Base-by-base conservation (phyloP, 2,329 filamentous ascomycete species). In the Aureobasidium pullulans region DNA sequence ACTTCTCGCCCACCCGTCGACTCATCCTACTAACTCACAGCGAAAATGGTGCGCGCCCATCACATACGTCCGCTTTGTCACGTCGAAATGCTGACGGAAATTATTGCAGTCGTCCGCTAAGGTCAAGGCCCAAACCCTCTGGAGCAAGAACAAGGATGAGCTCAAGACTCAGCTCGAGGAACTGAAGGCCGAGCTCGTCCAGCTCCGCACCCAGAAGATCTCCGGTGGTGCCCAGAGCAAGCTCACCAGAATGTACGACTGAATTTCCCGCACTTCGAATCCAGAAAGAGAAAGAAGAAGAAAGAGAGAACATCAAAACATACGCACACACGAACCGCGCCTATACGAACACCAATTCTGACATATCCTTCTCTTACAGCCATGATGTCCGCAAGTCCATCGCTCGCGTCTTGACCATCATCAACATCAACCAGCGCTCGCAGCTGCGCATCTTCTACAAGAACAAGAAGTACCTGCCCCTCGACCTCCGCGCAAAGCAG, bases 321-420 rank as follows among this genome's bases (percentile, higher is more conserved):
- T n/a, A 23, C 50, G 36, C 44, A 34, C 42, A 29, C 53, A 64
- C 62, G 50, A 47, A 36, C 16, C 39, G 13, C 32, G 34, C 8
- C 1, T 39, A 34, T 23, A n/a, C 28, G 31, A 40, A 10, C 23
- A 57, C 37, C 13, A 11, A 29, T 57, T 60, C 59, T 60, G 59
- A 60, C 49, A 37, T 36, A 13, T 15, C n/a, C 44, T 34, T 29
- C 29, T 15, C 37, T 36, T 68, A 70, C 72, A 96, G 92, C 81
- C 90, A 96, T 84, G 95, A 99, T 79, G 85, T 99, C 78, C 92
- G 94, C 84, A 99, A 99, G 86, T 96, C 92, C 68, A 96, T 99
- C 80, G 95, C 94, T 75, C 92, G 93, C 76, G 90, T 96, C 80
- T 87, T 99, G 73, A 99, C 94, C 79, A 85, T 99, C 83, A 96